Conservation (phyloP, 2,329 filamentous ascomycete species). For the Myriangium duriaei region DNA sequence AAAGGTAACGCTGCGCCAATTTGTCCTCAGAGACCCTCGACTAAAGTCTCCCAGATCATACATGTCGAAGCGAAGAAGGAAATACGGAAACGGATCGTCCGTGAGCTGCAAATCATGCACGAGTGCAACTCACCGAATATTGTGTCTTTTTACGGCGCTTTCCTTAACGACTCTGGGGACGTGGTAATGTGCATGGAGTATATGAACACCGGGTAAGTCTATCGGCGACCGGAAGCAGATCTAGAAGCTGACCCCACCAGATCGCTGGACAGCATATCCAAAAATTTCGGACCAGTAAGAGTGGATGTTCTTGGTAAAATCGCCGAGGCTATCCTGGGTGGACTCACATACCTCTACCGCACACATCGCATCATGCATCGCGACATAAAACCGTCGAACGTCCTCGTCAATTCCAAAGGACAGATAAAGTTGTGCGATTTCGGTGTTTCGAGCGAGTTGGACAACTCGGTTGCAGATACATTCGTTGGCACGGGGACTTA, state of each 20-base stretch:
- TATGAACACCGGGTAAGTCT: constrained; percentile 88
- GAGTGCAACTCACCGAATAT: constrained; percentile 95
- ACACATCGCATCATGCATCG: constrained; percentile 98
- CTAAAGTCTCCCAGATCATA: constrained; percentile 81
- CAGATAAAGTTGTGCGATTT: constrained; percentile 98
- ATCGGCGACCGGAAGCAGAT: constrained; percentile 1
- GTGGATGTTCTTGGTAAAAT: constrained; percentile 97
- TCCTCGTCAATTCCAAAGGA: constrained; percentile 86
- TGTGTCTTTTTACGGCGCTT: constrained; percentile 94
- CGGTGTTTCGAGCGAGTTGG: constrained; percentile 92
- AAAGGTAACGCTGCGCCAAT: constrained; percentile 52
- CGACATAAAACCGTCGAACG: constrained; percentile 97
- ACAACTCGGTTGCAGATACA: constrained; percentile 95
- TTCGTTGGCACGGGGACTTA: constrained; percentile 98
- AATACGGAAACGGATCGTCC: constrained; percentile 89
- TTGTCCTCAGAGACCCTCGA: too few relatives aligned
- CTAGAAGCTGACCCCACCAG: constrained; percentile 35
- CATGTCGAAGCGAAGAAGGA: constrained; percentile 97
- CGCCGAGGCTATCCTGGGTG: constrained; percentile 85
- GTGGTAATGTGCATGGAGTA: constrained; percentile 99
- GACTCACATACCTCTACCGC: constrained; percentile 87
- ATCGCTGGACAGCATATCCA: constrained; percentile 83
- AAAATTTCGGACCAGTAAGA: constrained; percentile 85
- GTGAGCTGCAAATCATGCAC: constrained; percentile 96
- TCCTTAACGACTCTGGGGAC: constrained; percentile 90